A percentile compares a stretch with the other conserved stretches of the same genome.
These are phyloP conservation scores for Botrytis elliptica DNA, from an alignment of 2,329 filamentous ascomycete species.

Conservation along the genomic window DNA sequence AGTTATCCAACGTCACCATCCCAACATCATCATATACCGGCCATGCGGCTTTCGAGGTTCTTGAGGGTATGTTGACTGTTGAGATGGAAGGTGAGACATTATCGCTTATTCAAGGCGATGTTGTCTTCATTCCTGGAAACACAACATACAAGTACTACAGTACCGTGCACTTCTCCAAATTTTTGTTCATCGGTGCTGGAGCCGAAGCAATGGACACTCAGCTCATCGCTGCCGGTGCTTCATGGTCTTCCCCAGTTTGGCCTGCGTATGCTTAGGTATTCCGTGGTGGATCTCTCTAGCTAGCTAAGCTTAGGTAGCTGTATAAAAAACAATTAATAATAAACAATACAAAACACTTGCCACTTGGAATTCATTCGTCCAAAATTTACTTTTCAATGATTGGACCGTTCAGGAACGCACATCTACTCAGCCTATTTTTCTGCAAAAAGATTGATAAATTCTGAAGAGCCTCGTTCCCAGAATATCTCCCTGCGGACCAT, in stretches of 20 bases:
- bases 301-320: neutral
- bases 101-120: constrained; percentile 40
- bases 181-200: constrained; percentile 27
- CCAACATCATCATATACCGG: constrained; percentile 35
- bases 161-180: constrained; percentile 31
- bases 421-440: neutral
- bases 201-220: constrained; percentile 25
- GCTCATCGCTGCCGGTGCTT: constrained; percentile 25
- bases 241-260: constrained; percentile 29
- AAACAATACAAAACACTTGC: neutral
- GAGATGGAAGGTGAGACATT: constrained; percentile 39
- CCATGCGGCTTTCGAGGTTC: constrained; percentile 43
- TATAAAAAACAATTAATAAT: neutral
- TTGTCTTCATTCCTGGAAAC: constrained; percentile 42
- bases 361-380: neutral
- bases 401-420: neutral
- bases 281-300: neutral
- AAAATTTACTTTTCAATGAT: neutral
- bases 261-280: constrained; percentile 21
- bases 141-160: constrained; percentile 41
- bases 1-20: constrained; percentile 24
- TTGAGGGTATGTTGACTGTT: constrained; percentile 42
- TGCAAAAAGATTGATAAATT: neutral
- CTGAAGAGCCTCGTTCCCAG: neutral
- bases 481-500: neutral